Evolutionary conservation across 1,284 basidiomycete species (phyloP).

Genomic region (Puccinia brachypodii): DNA sequence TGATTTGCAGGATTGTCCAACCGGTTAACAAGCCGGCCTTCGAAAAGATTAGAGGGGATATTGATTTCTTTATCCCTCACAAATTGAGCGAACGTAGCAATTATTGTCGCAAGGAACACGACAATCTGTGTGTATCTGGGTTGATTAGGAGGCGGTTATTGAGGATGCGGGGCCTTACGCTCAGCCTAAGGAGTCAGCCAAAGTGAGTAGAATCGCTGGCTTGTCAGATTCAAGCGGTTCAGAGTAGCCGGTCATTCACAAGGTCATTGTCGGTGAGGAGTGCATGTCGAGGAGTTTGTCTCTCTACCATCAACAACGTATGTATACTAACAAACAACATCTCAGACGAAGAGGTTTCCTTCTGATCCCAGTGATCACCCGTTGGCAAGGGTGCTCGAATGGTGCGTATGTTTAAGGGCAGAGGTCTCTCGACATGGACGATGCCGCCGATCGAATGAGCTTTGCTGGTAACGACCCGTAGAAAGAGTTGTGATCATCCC

Average conservation of each 20-base stretch:
- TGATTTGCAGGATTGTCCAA: not conserved
- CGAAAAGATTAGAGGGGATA: not conserved
- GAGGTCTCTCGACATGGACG: not conserved
- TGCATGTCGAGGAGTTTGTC: not conserved
- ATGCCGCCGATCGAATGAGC: not conserved
- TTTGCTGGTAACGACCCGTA: not conserved
- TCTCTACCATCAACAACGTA: not conserved
- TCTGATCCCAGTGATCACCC: not conserved
- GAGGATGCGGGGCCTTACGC: not conserved
- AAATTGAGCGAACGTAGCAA: not conserved
- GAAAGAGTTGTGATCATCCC: not conserved
- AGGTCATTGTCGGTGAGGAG: conserved; percentile 1
- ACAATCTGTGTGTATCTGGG: not conserved
- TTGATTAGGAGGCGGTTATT: not conserved
- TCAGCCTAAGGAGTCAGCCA: not conserved
- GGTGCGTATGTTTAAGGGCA: not conserved
- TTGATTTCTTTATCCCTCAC: not conserved
- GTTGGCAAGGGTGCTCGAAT: not conserved
- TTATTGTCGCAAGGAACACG: not conserved
- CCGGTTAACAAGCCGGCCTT: not conserved
- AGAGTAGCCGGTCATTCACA: not conserved
- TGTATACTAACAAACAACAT: not conserved
- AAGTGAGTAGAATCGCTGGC: not conserved
- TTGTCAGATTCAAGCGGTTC: not conserved
- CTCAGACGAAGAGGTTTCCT: not conserved